A percentile compares a stretch with the other conserved stretches of the same genome.
phyloP scores from a whole-genome alignment of 495 filamentous ascomycete genomes.

The Platismatia glauca region DNA sequence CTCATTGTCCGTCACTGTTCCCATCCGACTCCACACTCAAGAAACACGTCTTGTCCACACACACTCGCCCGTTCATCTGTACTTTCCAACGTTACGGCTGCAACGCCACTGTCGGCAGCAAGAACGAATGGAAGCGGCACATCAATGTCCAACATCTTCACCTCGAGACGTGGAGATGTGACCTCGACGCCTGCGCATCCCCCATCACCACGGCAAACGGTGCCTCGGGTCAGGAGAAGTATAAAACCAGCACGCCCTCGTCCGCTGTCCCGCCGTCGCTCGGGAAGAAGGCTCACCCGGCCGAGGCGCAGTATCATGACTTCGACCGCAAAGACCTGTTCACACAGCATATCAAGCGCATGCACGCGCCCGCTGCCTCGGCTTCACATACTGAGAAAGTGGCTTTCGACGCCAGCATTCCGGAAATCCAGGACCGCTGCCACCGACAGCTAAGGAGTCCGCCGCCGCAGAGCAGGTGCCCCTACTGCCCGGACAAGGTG shows the following conservation, averaged over 20 bases:
- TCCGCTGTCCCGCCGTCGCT: background rate
- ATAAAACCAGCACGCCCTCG: background rate
- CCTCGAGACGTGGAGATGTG: conserved; percentile 72
- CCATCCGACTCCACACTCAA: conserved; percentile 18
- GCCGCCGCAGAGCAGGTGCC: conserved; percentile 54
- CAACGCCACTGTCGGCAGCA: conserved; percentile 72
- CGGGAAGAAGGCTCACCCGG: background rate
- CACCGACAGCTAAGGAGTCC: conserved; percentile 49
- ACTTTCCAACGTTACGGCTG: conserved; percentile 81
- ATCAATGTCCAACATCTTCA: conserved; percentile 73
- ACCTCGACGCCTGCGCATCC: conserved; percentile 50
- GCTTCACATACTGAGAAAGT: conserved; percentile 34
- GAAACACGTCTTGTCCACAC: conserved; percentile 24
- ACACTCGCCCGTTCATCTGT: conserved; percentile 66
- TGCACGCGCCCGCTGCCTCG: conserved; percentile 60
- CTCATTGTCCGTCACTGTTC: conserved; percentile 17
- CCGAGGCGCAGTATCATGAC: conserved; percentile 42
- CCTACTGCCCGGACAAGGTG: conserved; percentile 13
- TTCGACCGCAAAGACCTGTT: conserved; percentile 94
- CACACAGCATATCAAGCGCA: conserved; percentile 86
- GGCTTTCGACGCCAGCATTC: conserved; percentile 37
- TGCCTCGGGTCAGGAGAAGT: background rate
- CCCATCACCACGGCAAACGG: conserved; percentile 23
- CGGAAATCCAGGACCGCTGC: conserved; percentile 48
- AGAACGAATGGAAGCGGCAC: conserved; percentile 97